These are phyloP conservation scores for Oxyria digyna DNA, from an alignment of 148 eudicot species.

Conservation along the genomic window DNA sequence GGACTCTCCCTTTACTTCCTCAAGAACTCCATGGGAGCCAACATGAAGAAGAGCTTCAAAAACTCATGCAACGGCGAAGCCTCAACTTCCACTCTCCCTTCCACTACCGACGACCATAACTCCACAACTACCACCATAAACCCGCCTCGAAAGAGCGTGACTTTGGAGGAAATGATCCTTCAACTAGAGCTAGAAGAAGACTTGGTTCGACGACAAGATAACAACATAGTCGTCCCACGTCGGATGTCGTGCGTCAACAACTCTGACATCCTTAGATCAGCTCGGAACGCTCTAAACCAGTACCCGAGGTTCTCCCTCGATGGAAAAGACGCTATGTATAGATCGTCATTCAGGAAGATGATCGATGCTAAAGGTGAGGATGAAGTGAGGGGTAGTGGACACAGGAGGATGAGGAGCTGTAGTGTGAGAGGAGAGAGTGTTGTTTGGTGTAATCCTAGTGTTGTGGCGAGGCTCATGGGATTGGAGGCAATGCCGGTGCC, in stretches of 20 bases:
- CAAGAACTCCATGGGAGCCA: slow-evolving; percentile 50
- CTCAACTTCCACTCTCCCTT: slow-evolving; percentile 53
- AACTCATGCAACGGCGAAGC: slow-evolving; percentile 46
- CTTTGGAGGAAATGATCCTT: slow-evolving; percentile 80
- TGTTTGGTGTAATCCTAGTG: slow-evolving; percentile 87
- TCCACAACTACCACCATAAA: slow-evolving; percentile 12
- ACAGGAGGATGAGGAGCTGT: slow-evolving; percentile 21
- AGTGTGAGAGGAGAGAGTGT: slow-evolving; percentile 62
- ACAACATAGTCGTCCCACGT: slow-evolving; percentile 8
- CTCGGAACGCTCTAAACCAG: slow-evolving; percentile 69
- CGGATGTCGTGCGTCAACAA: slow-evolving; percentile 89
- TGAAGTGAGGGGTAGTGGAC: not conserved
- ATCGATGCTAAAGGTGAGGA: slow-evolving; percentile 9
- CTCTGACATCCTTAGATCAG: slow-evolving; percentile 71
- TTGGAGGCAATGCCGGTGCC: slow-evolving; percentile 80
- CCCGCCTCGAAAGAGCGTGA: slow-evolving; percentile 31
- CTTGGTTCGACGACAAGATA: slow-evolving; percentile 20
- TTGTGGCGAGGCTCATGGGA: slow-evolving; percentile 81
- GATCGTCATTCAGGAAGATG: slow-evolving; percentile 44
- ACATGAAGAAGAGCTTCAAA: slow-evolving; percentile 53
- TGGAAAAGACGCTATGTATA: slow-evolving; percentile 76
- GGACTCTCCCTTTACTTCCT: slow-evolving; percentile 60
- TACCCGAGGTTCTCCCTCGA: slow-evolving; percentile 94
- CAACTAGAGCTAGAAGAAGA: slow-evolving; percentile 72
- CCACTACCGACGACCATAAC: not conserved